Evolutionary conservation across 768 basidiomycete genomes (phyloP), one percentile per base, ranked within the genome.

Genomic region (Botryobasidium botryosum): DNA sequence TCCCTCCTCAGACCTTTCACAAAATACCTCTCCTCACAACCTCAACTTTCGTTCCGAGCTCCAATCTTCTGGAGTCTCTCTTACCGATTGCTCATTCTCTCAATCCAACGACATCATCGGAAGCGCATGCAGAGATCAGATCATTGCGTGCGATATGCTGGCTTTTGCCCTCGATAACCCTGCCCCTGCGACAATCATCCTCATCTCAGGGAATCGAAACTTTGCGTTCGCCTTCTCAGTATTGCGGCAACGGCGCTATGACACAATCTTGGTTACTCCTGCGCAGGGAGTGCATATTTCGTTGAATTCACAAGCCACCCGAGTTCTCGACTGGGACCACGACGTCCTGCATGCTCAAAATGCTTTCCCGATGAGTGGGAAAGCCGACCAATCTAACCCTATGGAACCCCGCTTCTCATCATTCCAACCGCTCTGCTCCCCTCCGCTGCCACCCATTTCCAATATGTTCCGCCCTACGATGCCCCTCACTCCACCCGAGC

Each of bases 191-290:
- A 77, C 75, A 13, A 59, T 78, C 51, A 58, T 79, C 35, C 61
- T 82, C 29, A 74, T 82, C 52, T 68, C 77, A 0, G 75, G 72
- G 15, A 77, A 81, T 57, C 66, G 75, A 33, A 77, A 79, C 55
- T 72, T 77, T 51, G 69, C 70, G 3, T 79, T 77, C 53, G 70
- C 71, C n/a, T 57, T 77, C 36, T 71, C 77, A 1, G 62, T 64
- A 28, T 59, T 80, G 38, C 68, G 71, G 26, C 63, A 72, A 43
- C 68, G 75, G 46, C 60, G 61, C 36, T 75, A 73, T 55, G 59
- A 62, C 15, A 66, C 78, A 28, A 60, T 77, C 37, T 50, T 78
- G 21, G 58, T 79, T 49, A 35, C 64, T 65, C n/a, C 65, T 41
- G 0, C 25, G 6, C 46, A 47, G 25, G 46, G 40, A 13, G 46